phyloP scores from a whole-genome alignment of 192 early-diverging fungal species.

The Coemansia umbellata region DNA sequence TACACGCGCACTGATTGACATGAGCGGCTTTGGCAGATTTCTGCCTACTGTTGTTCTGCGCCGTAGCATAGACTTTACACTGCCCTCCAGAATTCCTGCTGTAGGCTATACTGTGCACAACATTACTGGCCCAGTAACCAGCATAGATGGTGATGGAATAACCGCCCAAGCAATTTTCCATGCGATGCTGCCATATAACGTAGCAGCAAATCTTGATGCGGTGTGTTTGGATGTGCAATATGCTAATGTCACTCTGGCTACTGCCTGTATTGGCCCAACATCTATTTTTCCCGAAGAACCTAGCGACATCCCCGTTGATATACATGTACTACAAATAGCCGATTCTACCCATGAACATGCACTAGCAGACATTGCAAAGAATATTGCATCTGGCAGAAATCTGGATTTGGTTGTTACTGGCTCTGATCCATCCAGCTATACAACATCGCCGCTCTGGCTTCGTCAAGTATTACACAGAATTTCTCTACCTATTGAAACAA shows the following conservation, averaged over 20 bases:
- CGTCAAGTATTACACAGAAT: constrained; percentile 14
- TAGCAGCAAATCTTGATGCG: constrained; percentile 22
- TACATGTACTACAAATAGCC: constrained; percentile 17
- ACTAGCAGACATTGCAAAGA: constrained; percentile 12
- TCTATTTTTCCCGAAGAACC: neutral
- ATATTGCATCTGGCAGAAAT: constrained; percentile 1
- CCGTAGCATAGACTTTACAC: constrained; percentile 11
- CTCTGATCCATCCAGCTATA: constrained; percentile 6
- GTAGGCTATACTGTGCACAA: constrained; percentile 11
- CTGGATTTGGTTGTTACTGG: constrained; percentile 15
- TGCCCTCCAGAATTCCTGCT: constrained; percentile 7
- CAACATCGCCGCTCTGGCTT: constrained; percentile 22
- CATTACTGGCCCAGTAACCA: constrained; percentile 15
- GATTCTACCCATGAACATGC: constrained; percentile 15
- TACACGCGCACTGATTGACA: constrained; percentile 7
- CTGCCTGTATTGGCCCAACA: constrained; percentile 15
- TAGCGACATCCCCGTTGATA: constrained; percentile 1
- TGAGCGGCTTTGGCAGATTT: constrained; percentile 32
- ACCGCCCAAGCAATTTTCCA: constrained; percentile 10
- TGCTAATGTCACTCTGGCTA: constrained; percentile 14
- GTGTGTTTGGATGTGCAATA: constrained; percentile 20
- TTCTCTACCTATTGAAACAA: constrained; percentile 3
- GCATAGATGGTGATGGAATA: constrained; percentile 10
- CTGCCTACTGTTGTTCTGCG: constrained; percentile 15
- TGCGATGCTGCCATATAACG: constrained; percentile 1